These are phyloP conservation scores for Alternaria alternata DNA, from an alignment of 2,329 filamentous ascomycete genomes.

Conservation along the genomic window DNA sequence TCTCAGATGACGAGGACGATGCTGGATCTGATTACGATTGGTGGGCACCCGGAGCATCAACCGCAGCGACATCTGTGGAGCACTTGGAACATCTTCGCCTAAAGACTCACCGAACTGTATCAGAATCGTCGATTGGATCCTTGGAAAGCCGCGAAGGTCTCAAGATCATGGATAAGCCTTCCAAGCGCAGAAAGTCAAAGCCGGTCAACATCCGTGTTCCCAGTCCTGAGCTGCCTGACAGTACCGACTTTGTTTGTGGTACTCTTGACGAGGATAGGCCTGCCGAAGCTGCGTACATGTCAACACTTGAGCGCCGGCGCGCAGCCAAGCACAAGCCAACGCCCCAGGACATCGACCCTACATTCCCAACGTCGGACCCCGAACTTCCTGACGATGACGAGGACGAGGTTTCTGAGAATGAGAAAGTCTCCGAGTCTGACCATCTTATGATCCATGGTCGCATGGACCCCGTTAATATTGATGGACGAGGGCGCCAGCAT, in stretches of 20 bases:
- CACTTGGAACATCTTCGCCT: constrained; percentile 59
- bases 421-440: constrained; percentile 65
- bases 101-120: constrained; percentile 56
- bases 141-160: constrained; percentile 49
- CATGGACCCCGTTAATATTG: constrained; percentile 71
- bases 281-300: constrained; percentile 91
- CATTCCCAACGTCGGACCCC: constrained; percentile 92
- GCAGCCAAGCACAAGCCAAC: constrained; percentile 81
- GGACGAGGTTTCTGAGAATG: constrained; percentile 54
- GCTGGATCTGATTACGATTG: constrained; percentile 70
- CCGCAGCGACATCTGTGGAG: constrained; percentile 62
- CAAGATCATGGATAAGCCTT: constrained; percentile 37
- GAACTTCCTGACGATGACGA: constrained; percentile 78
- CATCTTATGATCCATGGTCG: constrained; percentile 73
- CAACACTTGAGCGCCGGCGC: constrained; percentile 81
- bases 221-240: constrained; percentile 89
- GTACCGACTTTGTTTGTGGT: constrained; percentile 98
- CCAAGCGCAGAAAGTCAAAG: constrained; percentile 57
- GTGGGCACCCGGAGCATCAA: constrained; percentile 64
- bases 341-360: constrained; percentile 92
- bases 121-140: constrained; percentile 65
- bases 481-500: constrained; percentile 45
- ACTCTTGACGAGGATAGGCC: constrained; percentile 95
- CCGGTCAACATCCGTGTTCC: constrained; percentile 66
- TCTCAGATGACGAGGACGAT: constrained; percentile 73